These are phyloP conservation scores for Dendrostoma leiphaemia DNA, from an alignment of 2,329 filamentous ascomycete species.

Conservation along the genomic window DNA sequence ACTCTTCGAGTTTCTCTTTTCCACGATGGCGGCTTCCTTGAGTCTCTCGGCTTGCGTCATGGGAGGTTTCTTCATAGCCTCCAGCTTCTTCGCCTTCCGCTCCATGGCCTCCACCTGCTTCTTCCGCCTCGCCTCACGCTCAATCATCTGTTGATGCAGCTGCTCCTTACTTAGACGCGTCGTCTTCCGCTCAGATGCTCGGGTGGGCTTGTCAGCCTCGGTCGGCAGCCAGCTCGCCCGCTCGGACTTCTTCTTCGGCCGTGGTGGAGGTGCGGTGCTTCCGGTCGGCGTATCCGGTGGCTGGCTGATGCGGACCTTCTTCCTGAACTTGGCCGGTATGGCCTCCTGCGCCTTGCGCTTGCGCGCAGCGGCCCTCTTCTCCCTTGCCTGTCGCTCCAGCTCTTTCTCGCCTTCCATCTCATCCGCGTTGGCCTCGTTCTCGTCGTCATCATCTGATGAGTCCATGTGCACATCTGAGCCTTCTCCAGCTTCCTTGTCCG, in stretches of 20 bases:
- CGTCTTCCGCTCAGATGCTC: conserved; percentile 57
- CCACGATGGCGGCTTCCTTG: conserved; percentile 76
- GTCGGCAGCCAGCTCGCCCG: conserved; percentile 58
- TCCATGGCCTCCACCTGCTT: conserved; percentile 69
- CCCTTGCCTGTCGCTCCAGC: conserved; percentile 72
- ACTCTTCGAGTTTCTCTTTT: conserved; percentile 85
- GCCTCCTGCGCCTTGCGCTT: conserved; percentile 81
- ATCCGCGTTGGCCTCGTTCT: conserved; percentile 57
- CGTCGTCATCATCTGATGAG: conserved; percentile 80
- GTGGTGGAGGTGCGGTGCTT: conserved; percentile 33
- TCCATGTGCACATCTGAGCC: conserved; percentile 81
- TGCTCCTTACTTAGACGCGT: conserved; percentile 60
- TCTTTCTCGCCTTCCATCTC: conserved; percentile 87
- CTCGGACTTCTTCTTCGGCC: conserved; percentile 60
- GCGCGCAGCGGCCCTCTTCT: conserved; percentile 62
- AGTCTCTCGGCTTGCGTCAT: conserved; percentile 87
- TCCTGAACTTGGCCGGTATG: conserved; percentile 68
- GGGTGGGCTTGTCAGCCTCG: conserved; percentile 52
- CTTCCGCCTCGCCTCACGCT: conserved; percentile 67
- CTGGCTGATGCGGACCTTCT: conserved; percentile 72
- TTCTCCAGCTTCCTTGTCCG: conserved; percentile 62
- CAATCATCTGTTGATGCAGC: conserved; percentile 69
- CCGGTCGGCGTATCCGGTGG: conserved; percentile 40
- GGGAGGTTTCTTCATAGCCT: conserved; percentile 72
- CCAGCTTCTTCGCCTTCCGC: conserved; percentile 66